Evolutionary conservation across 306 rosid genomes (phyloP), one percentile per base, ranked within the genome.

Genomic region (Quercus cerris): DNA sequence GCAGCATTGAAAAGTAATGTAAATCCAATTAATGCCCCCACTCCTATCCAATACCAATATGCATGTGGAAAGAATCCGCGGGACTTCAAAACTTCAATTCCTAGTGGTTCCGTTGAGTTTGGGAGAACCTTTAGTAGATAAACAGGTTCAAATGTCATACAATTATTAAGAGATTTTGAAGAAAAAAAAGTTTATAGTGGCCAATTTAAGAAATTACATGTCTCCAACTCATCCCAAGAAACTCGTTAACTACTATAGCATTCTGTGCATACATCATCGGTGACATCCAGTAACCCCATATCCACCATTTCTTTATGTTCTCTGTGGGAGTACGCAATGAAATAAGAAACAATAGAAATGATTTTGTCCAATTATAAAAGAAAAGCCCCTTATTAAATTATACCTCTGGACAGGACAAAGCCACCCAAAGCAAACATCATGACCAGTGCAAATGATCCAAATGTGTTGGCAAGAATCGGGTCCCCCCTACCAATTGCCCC

Each of bases 11-110:
- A 82, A 30, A 86, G 72, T 10, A 87, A 3, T 44, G 75, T 49
- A 69, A 82, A 90, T 35, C 90, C 89, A 49, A 81, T 11, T 81
- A 86, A 35, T 80, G 86, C 90, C 5, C 81, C 87, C 31, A 82
- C 23, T 20, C 94, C 88, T 64, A 90, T 84, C 94, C 94, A 90
- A 74, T 86, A 87, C 94, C 94, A 90, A 75, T 77, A 79, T 71
- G 87, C 82, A 11, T 76, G 71, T 17, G 85, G 30, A 79, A 78
- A 80, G 82, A 87, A 81, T 5, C 91, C 87, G 3, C 85, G 88
- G 1, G 87, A 82, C 74, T 87, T 79, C 67, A 87, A 70, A 81
- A 84, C 56, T 67, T 54, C 68, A 76, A 87, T 2, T 82, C 93
- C 93, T 3, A 90, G 59, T 49, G 93, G 67, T 70, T 69, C 75